Conservation (phyloP, 2,329 filamentous ascomycete species). For the Colletotrichum sp. region DNA sequence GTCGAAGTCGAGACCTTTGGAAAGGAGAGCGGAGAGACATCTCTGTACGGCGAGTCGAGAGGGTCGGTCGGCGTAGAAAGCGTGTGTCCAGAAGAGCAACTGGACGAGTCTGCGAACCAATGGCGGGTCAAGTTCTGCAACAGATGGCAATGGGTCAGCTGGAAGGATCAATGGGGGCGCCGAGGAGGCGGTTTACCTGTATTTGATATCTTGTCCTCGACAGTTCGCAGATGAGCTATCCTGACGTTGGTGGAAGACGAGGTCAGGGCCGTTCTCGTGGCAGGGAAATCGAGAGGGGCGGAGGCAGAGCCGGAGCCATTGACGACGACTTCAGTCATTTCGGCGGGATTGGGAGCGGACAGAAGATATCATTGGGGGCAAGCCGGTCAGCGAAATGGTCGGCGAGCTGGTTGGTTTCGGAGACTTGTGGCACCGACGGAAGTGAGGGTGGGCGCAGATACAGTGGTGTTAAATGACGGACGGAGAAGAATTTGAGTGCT, state of each 20-base stretch:
- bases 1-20: conserved; percentile 58
- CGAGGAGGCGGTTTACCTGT: conserved; percentile 49
- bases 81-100: conserved; percentile 85
- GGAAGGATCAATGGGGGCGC: neutral
- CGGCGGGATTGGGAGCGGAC: conserved; percentile 29
- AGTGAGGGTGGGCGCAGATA: neutral
- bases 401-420: neutral
- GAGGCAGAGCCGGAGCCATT: conserved; percentile 35
- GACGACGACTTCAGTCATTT: conserved; percentile 55
- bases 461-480: neutral
- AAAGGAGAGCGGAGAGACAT: conserved; percentile 75
- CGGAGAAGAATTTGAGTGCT: neutral
- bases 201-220: conserved; percentile 62
- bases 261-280: conserved; percentile 55
- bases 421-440: neutral
- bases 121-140: conserved; percentile 51
- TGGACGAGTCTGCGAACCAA: conserved; percentile 64
- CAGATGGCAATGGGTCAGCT: conserved; percentile 7
- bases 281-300: conserved; percentile 53
- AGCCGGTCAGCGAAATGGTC: conserved; percentile 7
- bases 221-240: conserved; percentile 55
- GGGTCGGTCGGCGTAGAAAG: conserved; percentile 82
- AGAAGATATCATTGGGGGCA: conserved; percentile 21
- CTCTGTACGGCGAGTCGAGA: conserved; percentile 84
- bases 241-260: conserved; percentile 67